Conservation (phyloP, 169 alveolate genomes). For the Cardiosporidium cionae region DNA sequence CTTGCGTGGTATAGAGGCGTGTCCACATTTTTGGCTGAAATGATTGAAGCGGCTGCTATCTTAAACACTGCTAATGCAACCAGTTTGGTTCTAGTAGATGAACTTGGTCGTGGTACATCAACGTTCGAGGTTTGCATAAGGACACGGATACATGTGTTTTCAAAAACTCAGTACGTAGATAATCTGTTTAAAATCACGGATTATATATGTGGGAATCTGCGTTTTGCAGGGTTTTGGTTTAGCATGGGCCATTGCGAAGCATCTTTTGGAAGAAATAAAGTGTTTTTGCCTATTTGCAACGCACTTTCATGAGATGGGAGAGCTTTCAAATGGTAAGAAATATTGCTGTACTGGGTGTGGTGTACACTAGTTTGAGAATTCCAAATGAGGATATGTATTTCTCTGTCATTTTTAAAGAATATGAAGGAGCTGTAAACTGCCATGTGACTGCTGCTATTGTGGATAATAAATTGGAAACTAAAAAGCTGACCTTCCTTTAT, state of each 20-base stretch:
- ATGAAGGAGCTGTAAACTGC: conserved; percentile 2
- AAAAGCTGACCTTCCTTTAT: conserved; percentile 62
- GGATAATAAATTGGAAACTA: background rate
- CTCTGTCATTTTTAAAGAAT: background rate
- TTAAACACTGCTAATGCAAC: conserved; percentile 1
- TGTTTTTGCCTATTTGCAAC: conserved; percentile 95
- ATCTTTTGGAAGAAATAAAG: conserved; percentile 74
- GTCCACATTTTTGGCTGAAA: conserved; percentile 92
- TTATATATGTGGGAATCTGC: background rate
- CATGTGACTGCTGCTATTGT: conserved; percentile 26
- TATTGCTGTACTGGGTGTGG: too few relatives aligned
- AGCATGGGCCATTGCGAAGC: conserved; percentile 92
- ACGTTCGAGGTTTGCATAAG: conserved; percentile 92
- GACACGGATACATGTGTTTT: background rate
- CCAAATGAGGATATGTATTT: background rate
- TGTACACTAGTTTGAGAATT: background rate
- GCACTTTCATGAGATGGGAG: conserved; percentile 93
- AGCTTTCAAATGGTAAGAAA: conserved; percentile 54
- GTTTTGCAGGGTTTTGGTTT: conserved; percentile 84
- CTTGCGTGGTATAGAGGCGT: conserved; percentile 81
- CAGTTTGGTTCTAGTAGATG: conserved; percentile 52
- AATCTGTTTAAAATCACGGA: too few relatives aligned
- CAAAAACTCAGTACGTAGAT: too few relatives aligned
- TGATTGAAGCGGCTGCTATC: conserved; percentile 77
- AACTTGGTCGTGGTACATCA: conserved; percentile 88